A percentile compares a stretch with the other conserved stretches of the same genome.
These are phyloP conservation scores for Microcos paniculata DNA, from an alignment of 345 rosid genomes.

Conservation along the genomic window DNA sequence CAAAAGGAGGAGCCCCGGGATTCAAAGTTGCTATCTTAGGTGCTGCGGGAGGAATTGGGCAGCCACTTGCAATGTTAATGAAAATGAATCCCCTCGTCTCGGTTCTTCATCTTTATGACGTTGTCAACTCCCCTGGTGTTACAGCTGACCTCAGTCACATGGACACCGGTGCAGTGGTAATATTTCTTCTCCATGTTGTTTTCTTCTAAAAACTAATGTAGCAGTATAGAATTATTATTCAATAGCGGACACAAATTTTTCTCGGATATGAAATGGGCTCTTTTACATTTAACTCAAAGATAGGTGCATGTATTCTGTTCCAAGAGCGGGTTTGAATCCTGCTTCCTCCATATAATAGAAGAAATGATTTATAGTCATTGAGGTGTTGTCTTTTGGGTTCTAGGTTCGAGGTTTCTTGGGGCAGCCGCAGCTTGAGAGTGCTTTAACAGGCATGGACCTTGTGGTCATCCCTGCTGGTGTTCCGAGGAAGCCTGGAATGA, in stretches of 20 bases:
- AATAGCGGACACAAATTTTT: background rate
- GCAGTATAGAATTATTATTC: background rate
- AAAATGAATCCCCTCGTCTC: slow-evolving; percentile 85
- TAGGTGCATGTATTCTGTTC: background rate
- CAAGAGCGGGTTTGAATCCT: background rate
- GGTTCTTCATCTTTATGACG: slow-evolving; percentile 78
- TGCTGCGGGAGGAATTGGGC: slow-evolving; percentile 86
- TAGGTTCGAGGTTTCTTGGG: slow-evolving; percentile 90
- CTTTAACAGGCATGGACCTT: slow-evolving; percentile 77
- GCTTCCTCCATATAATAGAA: too few species aligned
- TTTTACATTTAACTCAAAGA: too few species aligned
- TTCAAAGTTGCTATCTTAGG: slow-evolving; percentile 81
- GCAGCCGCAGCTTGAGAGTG: slow-evolving; percentile 69
- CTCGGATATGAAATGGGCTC: background rate
- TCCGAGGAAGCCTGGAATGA: slow-evolving; percentile 93
- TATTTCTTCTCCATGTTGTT: background rate
- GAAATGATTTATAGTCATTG: background rate
- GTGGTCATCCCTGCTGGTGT: slow-evolving; percentile 89
- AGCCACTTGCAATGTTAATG: slow-evolving; percentile 64
- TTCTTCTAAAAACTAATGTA: background rate
- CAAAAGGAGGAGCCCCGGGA: slow-evolving; percentile 73
- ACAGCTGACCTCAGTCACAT: slow-evolving; percentile 88
- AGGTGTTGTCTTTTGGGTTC: background rate
- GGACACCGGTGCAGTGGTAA: slow-evolving; percentile 91
- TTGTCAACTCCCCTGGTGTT: slow-evolving; percentile 79